Conservation (phyloP, 2,329 filamentous ascomycete species). For the Lasiodiplodia theobromae region DNA sequence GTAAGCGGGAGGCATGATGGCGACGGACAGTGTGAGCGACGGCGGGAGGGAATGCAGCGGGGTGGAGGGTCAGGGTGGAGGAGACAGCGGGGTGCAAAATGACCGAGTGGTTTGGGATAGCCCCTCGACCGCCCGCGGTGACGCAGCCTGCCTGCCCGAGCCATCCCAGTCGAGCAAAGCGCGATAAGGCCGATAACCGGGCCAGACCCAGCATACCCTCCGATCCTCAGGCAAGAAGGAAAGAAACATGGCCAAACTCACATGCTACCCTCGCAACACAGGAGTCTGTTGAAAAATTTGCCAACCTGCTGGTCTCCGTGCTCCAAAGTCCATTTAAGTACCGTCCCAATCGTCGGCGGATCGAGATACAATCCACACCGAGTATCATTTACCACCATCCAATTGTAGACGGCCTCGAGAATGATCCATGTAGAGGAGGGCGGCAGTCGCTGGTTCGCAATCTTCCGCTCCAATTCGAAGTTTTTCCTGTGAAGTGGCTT, state of each 20-base stretch:
- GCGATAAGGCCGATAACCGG: constrained; percentile 8
- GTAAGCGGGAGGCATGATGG: constrained; percentile 56
- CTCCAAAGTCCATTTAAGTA: background rate
- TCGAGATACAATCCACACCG: background rate
- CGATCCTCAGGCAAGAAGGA: no score
- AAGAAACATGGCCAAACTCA: background rate
- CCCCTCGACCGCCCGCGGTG: constrained; percentile 25
- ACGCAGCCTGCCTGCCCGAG: constrained; percentile 8
- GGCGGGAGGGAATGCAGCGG: background rate
- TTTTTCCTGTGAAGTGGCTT: background rate
- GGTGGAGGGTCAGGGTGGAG: constrained; percentile 14
- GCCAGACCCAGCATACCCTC: background rate
- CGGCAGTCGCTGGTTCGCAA: background rate
- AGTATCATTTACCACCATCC: background rate
- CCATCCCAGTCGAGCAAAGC: constrained; percentile 3
- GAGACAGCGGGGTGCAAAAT: constrained; percentile 18
- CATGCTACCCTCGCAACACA: background rate
- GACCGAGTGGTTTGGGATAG: constrained; percentile 19
- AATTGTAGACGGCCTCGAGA: background rate
- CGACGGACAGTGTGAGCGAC: background rate
- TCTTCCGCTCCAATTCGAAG: background rate
- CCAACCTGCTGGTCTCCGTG: background rate
- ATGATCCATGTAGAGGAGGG: constrained; percentile 2
- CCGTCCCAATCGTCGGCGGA: no score
- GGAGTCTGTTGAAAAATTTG: background rate